Conservation (phyloP, 148 eudicot genomes). For the Fagopyrum homotropicum region DNA sequence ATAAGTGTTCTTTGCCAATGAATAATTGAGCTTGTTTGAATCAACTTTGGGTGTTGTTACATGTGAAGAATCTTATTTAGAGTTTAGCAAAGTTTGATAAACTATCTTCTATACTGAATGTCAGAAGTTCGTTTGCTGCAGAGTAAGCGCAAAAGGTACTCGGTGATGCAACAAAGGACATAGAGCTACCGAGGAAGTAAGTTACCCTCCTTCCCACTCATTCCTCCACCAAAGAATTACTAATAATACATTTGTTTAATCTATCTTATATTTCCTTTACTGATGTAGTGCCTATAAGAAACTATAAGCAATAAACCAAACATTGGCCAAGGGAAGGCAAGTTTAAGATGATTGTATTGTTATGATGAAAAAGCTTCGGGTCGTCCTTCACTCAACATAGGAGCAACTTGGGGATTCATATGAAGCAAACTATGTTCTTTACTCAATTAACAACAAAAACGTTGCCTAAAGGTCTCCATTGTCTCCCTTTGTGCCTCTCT, state of each 20-base stretch:
- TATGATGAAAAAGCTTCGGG: slow-evolving; percentile 86
- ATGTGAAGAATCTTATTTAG: too few relatives aligned
- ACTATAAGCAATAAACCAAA: slow-evolving; percentile 77
- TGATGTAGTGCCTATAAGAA: slow-evolving; percentile 59
- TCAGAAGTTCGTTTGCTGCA: neutral
- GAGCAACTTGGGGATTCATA: slow-evolving; percentile 89
- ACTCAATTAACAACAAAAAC: slow-evolving; percentile 92
- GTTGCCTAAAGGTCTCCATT: slow-evolving; percentile 94
- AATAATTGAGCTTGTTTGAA: too few relatives aligned
- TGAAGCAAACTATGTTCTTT: slow-evolving; percentile 80
- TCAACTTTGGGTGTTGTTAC: too few relatives aligned
- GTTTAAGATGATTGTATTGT: slow-evolving; percentile 88
- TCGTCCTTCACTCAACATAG: slow-evolving; percentile 87
- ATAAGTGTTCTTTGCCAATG: neutral
- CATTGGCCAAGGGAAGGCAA: slow-evolving; percentile 75
- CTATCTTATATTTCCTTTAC: neutral
- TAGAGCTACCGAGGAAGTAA: slow-evolving; percentile 69
- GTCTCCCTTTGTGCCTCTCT: slow-evolving; percentile 90
- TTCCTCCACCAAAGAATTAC: neutral
- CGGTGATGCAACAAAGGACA: slow-evolving; percentile 74
- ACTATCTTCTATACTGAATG: neutral
- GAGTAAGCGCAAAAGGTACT: slow-evolving; percentile 68
- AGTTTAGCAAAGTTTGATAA: neutral
- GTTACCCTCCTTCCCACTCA: slow-evolving; percentile 13
- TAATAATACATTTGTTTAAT: neutral